These are phyloP conservation scores for Nicotiana noctiflora DNA, from an alignment of 257 asterid genomes.

Conservation along the genomic window DNA sequence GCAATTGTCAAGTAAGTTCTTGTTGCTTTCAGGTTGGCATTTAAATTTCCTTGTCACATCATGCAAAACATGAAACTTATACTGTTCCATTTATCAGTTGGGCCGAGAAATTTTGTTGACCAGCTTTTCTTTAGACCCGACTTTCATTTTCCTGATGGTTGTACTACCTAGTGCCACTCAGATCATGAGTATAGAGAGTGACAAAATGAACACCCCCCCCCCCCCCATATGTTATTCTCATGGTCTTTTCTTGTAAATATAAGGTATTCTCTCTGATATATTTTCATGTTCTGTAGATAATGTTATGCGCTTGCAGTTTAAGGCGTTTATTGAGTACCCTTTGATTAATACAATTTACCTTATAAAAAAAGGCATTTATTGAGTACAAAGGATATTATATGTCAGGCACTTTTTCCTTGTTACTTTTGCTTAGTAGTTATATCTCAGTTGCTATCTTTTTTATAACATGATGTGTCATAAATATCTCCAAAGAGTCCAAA, in stretches of 20 bases:
- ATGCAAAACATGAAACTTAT: neutral
- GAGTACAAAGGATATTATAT: neutral
- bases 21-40: neutral
- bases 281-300: neutral
- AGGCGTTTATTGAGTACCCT: no score
- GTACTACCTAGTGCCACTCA: neutral
- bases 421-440: neutral
- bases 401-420: neutral
- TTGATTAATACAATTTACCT: no score
- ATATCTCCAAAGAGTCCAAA: neutral
- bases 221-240: neutral
- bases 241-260: neutral
- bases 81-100: neutral
- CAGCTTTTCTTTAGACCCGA: constrained; percentile 1
- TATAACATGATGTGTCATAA: neutral
- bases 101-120: neutral
- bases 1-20: constrained; percentile 76
- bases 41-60: neutral
- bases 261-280: constrained; percentile 4
- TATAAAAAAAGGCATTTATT: no score
- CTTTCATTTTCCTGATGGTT: neutral
- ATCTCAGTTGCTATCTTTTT: neutral
- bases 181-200: neutral
- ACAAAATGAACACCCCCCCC: neutral
- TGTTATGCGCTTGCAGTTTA: neutral